Conservation (phyloP, 2,329 filamentous ascomycete genomes). For the Endoconidiophora laricicola region DNA sequence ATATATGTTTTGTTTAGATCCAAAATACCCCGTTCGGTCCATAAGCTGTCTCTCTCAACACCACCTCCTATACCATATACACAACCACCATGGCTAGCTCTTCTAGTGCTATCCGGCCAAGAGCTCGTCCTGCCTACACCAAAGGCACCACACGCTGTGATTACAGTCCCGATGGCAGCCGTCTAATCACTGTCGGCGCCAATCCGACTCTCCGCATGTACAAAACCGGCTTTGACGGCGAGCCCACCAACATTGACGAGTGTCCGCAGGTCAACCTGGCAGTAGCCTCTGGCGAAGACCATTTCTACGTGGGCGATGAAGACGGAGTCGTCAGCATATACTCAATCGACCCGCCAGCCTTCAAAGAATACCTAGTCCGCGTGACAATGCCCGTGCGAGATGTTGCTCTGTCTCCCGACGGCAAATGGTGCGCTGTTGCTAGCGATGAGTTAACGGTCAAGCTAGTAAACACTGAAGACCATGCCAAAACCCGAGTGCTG, state of each 20-base stretch:
- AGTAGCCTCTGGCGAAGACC: conserved; percentile 59
- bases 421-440: conserved; percentile 82
- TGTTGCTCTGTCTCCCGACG: conserved; percentile 64
- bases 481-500: conserved; percentile 56
- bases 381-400: conserved; percentile 78
- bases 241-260: conserved; percentile 84
- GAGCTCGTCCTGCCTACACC: conserved; percentile 58
- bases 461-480: conserved; percentile 68
- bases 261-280: conserved; percentile 73
- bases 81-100: conserved; percentile 16
- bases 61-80: not conserved
- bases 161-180: conserved; percentile 77
- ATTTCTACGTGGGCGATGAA: conserved; percentile 79
- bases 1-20: too few relatives aligned
- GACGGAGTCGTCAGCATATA: conserved; percentile 94
- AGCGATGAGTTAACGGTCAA: conserved; percentile 91
- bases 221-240: conserved; percentile 77
- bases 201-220: conserved; percentile 92
- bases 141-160: conserved; percentile 72
- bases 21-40: not conserved
- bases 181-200: conserved; percentile 77
- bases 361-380: conserved; percentile 69
- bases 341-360: conserved; percentile 50
- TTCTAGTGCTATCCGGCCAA: conserved; percentile 30
- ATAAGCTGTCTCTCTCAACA: too few relatives aligned